A percentile compares a stretch with the other conserved stretches of the same genome.
phyloP scores from a whole-genome alignment of 805 yeast species.

The Maudiozyma bulderi region DNA sequence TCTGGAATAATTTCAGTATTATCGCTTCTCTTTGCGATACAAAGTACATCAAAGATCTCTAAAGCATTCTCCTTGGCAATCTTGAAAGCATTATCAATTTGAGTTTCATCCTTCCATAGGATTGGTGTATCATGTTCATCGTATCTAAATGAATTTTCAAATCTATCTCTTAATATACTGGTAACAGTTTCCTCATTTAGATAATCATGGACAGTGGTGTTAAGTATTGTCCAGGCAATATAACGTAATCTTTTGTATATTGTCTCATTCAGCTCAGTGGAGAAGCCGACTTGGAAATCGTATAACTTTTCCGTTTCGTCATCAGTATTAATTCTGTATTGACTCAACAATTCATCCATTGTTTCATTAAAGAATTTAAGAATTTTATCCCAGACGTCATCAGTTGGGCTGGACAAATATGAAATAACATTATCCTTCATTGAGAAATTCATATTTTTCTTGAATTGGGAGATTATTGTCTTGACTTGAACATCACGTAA shows the following conservation, averaged over 20 bases:
- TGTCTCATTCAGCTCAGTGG: slow-evolving; percentile 32
- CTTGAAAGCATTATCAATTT: slow-evolving; percentile 62
- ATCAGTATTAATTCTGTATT: slow-evolving; percentile 16
- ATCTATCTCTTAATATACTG: slow-evolving; percentile 59
- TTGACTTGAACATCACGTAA: slow-evolving; percentile 34
- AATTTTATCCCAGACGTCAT: slow-evolving; percentile 53
- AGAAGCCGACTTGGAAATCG: slow-evolving; percentile 62
- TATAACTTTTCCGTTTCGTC: slow-evolving; percentile 22
- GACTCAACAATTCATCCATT: slow-evolving; percentile 24
- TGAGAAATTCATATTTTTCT: slow-evolving; percentile 37
- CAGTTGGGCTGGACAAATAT: slow-evolving; percentile 40
- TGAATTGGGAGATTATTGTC: slow-evolving; percentile 33
- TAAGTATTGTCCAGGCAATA: slow-evolving; percentile 58
- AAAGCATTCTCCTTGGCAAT: slow-evolving; percentile 52
- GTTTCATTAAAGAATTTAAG: slow-evolving; percentile 35
- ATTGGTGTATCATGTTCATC: slow-evolving; percentile 76
- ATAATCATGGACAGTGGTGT: slow-evolving; percentile 48
- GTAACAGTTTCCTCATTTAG: slow-evolving; percentile 59
- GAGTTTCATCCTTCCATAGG: slow-evolving; percentile 64
- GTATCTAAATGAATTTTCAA: slow-evolving; percentile 76
- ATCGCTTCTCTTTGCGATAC: slow-evolving; percentile 43
- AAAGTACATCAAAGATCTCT: slow-evolving; percentile 47
- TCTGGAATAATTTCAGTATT: slow-evolving; percentile 55
- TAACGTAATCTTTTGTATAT: slow-evolving; percentile 38
- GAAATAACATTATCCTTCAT: slow-evolving; percentile 45